phyloP scores from a whole-genome alignment of 2,329 filamentous ascomycete species.

The Phyllosticta citriasiana region DNA sequence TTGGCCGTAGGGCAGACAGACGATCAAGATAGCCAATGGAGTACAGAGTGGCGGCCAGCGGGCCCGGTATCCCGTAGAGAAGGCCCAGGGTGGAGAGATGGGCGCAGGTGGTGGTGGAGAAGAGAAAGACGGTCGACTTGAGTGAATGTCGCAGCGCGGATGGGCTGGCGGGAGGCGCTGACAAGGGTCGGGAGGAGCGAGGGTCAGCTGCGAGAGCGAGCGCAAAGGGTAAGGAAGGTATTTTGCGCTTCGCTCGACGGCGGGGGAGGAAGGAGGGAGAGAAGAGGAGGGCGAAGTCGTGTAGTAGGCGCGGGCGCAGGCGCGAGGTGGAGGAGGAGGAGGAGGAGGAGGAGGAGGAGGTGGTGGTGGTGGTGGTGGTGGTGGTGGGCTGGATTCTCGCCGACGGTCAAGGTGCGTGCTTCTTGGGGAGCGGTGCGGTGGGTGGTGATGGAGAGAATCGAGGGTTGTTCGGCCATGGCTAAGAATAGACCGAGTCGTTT shows the following conservation, averaged over 20 bases:
- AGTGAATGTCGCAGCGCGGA: background rate
- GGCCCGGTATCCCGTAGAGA: too few species aligned
- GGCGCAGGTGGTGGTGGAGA: background rate
- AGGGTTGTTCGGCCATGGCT: background rate
- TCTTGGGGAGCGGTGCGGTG: too few species aligned
- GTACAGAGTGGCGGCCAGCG: too few species aligned
- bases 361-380: background rate
- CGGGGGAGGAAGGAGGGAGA: constrained; percentile 1
- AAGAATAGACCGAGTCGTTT: background rate
- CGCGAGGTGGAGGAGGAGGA: background rate
- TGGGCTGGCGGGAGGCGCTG: background rate
- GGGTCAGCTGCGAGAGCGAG: constrained; percentile 6
- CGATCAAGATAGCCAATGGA: background rate
- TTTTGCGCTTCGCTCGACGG: background rate
- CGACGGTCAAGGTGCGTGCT: too few species aligned
- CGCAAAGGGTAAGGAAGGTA: background rate
- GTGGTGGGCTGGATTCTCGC: background rate
- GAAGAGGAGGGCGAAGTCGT: constrained; percentile 1
- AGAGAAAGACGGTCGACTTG: background rate
- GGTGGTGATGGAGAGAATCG: background rate
- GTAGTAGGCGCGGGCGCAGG: background rate
- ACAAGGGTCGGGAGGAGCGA: background rate
- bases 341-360: background rate
- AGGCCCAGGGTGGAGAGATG: background rate
- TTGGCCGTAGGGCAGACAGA: background rate